Percentiles rank a stretch among this genome's conserved stretches.
phyloP scores from a whole-genome alignment of 495 filamentous ascomycete species.

The Polyplosphaeria fusca region DNA sequence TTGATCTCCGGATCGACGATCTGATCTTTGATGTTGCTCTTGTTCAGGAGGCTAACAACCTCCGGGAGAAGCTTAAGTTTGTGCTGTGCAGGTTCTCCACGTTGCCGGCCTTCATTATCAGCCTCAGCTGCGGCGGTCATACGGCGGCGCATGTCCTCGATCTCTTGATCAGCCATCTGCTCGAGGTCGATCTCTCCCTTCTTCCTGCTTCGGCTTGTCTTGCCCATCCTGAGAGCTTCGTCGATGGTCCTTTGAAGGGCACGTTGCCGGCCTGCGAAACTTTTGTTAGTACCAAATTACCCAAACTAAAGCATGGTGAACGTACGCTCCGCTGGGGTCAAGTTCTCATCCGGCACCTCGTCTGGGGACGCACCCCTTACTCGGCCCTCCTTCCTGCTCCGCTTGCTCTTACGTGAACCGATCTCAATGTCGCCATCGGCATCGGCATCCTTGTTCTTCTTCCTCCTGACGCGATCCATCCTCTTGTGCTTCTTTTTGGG shows the following conservation, averaged over 20 bases:
- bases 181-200: conserved; percentile 90
- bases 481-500: conserved; percentile 64
- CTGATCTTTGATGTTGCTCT: conserved; percentile 73
- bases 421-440: conserved; percentile 57
- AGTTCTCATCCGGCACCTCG: conserved; percentile 53
- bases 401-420: conserved; percentile 51
- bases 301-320: neutral
- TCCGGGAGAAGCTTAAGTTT: conserved; percentile 95
- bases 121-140: conserved; percentile 91
- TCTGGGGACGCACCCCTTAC: conserved; percentile 49
- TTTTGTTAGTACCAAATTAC: conserved; percentile 18
- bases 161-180: conserved; percentile 80
- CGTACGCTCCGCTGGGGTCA: conserved; percentile 56
- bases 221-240: conserved; percentile 77
- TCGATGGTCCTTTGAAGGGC: conserved; percentile 85
- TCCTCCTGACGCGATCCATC: conserved; percentile 72
- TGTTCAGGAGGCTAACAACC: conserved; percentile 81
- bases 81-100: conserved; percentile 76
- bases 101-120: conserved; percentile 74
- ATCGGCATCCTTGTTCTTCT: conserved; percentile 53
- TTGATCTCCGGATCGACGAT: conserved; percentile 94
- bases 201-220: conserved; percentile 69
- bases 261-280: conserved; percentile 58
- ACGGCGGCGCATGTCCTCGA: conserved; percentile 78
- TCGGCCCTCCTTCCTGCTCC: conserved; percentile 43